Conservation (phyloP, 2,329 filamentous ascomycete species). For the Trichoderma sp. region DNA sequence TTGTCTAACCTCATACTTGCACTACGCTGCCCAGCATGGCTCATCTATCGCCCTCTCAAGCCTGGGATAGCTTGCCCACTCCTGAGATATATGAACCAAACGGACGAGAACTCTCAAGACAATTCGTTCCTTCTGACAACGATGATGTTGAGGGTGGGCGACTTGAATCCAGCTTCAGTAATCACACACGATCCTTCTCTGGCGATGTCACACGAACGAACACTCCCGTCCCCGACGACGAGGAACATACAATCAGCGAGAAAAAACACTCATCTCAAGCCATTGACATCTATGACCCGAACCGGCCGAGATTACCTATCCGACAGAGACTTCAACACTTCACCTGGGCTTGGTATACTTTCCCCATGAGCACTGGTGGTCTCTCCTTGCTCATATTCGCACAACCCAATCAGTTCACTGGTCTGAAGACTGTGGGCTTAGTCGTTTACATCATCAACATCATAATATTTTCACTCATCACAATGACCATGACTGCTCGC, state of each 20-base stretch:
- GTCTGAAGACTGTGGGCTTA: slow-evolving; percentile 61
- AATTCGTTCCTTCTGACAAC: neutral
- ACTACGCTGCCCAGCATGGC: neutral
- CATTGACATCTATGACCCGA: slow-evolving; percentile 25
- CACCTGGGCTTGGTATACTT: slow-evolving; percentile 72
- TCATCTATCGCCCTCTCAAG: neutral
- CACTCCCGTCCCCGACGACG: neutral
- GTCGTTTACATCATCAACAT: slow-evolving; percentile 68
- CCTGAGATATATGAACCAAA: slow-evolving; percentile 11
- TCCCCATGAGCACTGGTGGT: slow-evolving; percentile 72
- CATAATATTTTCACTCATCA: slow-evolving; percentile 58
- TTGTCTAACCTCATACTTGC: neutral
- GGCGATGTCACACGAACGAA: slow-evolving; percentile 6
- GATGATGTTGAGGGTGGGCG: neutral
- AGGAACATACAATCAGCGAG: neutral
- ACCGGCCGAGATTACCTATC: slow-evolving; percentile 36
- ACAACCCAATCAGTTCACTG: slow-evolving; percentile 63
- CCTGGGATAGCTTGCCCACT: slow-evolving; percentile 15
- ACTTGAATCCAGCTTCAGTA: neutral
- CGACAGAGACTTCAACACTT: slow-evolving; percentile 54
- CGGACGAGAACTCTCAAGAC: neutral
- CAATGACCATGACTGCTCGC: slow-evolving; percentile 52
- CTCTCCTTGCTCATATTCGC: slow-evolving; percentile 61
- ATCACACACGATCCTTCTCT: slow-evolving; percentile 1
- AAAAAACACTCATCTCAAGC: neutral